Base-by-base conservation (phyloP, 139 green algal species). In the Micromonas pusilla region DNA sequence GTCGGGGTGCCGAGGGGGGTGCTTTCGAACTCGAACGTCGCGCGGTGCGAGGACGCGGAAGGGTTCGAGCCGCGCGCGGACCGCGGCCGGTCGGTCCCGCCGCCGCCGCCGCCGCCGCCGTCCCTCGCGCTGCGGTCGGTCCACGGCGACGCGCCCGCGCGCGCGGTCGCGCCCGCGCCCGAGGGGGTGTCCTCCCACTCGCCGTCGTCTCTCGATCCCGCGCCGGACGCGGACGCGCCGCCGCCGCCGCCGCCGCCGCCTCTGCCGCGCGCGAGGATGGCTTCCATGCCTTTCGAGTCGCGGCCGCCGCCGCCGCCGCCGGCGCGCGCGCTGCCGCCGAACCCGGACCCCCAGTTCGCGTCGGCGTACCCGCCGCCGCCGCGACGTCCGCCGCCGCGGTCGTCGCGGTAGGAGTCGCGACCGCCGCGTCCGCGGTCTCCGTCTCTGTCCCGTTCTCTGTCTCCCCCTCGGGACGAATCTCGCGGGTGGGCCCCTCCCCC, bases 131-230 rank as follows among this genome's bases (percentile, higher is more conserved):
- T 1, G 26, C 37, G 31, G 1, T 36, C 23, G 21, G 33, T 54
- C 34, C 21, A 73, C 66, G 66, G 33, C 5, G 66, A 54, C 32
- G 23, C 66, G 66, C 20, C 20, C 32, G 30, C 66, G 32, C 32
- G 20, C n/a, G 36, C 19, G 32, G 67, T 74, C 34, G 5, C 68
- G 5, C 65, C 26, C 21, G 26, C 65, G 28, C 65, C 26, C 36
- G 37, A 16, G 34, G 68, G 68, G 34, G 68, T 75, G 34, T 75
- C 68, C 30, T 75, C 68, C 68, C 68, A 75, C 68, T 75, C 68
- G 5, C 68, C 68, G 37, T 75, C 68, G 33, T 73, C 66, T 26
- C 31, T 25, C 26, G 16, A 21, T 21, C 52, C 65, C 23, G 13
- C 66, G 30, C 25, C 60, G 13, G 60, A 9, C 30, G 52, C 32